A percentile compares a stretch with the other conserved stretches of the same genome.
phyloP scores from a whole-genome alignment of 2,329 filamentous ascomycete genomes.

The Rhytidhysteron rufulum region DNA sequence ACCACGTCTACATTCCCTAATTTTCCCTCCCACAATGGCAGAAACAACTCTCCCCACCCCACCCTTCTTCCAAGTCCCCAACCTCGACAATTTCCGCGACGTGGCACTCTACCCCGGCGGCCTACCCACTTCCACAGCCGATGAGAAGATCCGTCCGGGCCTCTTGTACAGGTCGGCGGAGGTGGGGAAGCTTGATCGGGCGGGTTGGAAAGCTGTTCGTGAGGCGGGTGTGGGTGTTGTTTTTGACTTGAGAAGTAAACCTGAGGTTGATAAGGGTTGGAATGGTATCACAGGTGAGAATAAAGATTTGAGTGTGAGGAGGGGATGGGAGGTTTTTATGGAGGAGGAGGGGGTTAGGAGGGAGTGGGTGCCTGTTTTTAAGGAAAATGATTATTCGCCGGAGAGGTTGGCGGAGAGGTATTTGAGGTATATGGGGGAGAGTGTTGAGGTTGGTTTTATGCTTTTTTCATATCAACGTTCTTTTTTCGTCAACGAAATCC shows the following conservation, averaged over 20 bases:
- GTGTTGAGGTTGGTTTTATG: conserved; percentile 33
- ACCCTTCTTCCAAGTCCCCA: conserved; percentile 31
- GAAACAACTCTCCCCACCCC: conserved; percentile 21
- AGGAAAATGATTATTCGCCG: conserved; percentile 57
- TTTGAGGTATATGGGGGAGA: conserved; percentile 55
- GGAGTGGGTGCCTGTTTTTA: conserved; percentile 63
- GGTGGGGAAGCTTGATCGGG: conserved; percentile 36
- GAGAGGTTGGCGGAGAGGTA: conserved; percentile 61
- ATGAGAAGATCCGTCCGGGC: conserved; percentile 47
- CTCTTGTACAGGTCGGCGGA: conserved; percentile 68
- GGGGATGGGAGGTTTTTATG: conserved; percentile 18
- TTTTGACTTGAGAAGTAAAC: conserved; percentile 64
- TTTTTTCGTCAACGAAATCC: background rate
- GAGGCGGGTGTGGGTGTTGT: conserved; percentile 59
- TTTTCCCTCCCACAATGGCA: no score
- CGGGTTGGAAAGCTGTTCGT: conserved; percentile 22
- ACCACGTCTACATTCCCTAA: no score
- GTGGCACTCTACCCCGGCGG: conserved; percentile 17
- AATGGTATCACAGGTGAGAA: conserved; percentile 9
- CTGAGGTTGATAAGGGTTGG: conserved; percentile 52
- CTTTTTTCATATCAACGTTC: conserved; percentile 4
- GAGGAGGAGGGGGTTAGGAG: conserved; percentile 44
- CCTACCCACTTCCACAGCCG: conserved; percentile 15
- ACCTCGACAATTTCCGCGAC: conserved; percentile 34
- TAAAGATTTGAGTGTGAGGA: conserved; percentile 31